Base-by-base conservation (phyloP, 768 basidiomycete genomes). In the Leucocoprinus leucothites region DNA sequence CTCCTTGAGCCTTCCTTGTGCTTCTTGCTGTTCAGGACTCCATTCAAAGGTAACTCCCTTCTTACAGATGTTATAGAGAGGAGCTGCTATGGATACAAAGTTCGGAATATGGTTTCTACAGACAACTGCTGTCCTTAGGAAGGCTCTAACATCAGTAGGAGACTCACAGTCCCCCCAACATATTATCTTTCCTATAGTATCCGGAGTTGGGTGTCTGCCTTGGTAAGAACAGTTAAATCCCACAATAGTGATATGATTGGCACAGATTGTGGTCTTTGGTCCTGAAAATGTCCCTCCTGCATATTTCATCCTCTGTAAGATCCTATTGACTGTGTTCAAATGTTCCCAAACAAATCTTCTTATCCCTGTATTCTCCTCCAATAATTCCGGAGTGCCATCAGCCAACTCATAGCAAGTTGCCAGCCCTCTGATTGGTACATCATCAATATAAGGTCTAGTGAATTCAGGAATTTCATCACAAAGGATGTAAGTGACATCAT, bases 281-380 rank as follows among this genome's bases (percentile, higher is more conserved):
- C 43, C 47, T 2, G 56, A 57, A 28, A 57, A 57, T n/a, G 53
- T 55, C 2, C 53, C 53, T 24, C 47, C 55, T 3, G 14, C 19
- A 31, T 56, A 56, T 28, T 64, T 64, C 18, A 74, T 63, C 0
- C 60, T 41, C 11, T 73, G 69, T 0, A 73, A n/a, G 0, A 77
- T 55, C 1, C 66, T 36, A 43, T 76, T 68, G 4, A 74, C 19
- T 38, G 65, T 60, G 1, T 56, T 18, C 1, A 72, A 53, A 25
- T 75, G 69, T 43, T 78, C 69, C 64, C 66, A 76, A 0, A 78
- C 64, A 44, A 77, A 78, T 0, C 64, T 36, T 0, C 65, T 41
- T 2, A 77, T 73, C 0, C 69, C 67, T 0, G 48, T 46, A 51
- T 76, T 78, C 1, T 66, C 66, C 0, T 64, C 60, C 0, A 76